Evolutionary conservation across 805 yeast genomes (phyloP).

Genomic region (Candida loeiensis): DNA sequence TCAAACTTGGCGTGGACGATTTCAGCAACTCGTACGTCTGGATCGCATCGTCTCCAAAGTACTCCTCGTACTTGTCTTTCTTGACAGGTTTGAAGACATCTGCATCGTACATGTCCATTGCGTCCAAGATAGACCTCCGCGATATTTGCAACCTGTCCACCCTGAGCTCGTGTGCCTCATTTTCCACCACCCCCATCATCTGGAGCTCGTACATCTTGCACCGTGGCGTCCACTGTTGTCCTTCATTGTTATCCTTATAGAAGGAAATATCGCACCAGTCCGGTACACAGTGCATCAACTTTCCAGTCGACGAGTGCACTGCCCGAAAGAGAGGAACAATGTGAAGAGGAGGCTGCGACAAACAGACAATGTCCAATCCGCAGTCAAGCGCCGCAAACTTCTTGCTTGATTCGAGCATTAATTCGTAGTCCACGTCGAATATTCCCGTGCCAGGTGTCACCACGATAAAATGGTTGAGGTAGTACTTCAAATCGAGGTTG

Average conservation of each 20-base stretch:
- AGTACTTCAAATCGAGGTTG: conserved; percentile 83
- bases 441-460: conserved; percentile 92
- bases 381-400: conserved; percentile 75
- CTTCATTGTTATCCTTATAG: conserved; percentile 60
- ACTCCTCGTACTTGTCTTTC: conserved; percentile 6
- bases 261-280: conserved; percentile 94
- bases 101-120: conserved; percentile 68
- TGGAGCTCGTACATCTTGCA: conserved; percentile 93
- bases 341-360: conserved; percentile 89
- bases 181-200: conserved; percentile 98
- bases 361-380: conserved; percentile 83
- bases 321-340: conserved; percentile 85
- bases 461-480: conserved; percentile 84
- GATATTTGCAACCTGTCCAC: conserved; percentile 53
- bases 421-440: conserved; percentile 83
- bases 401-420: conserved; percentile 70
- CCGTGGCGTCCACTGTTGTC: conserved; percentile 78
- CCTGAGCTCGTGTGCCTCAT: conserved; percentile 68
- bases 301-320: conserved; percentile 39
- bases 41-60: conserved; percentile 10
- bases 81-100: conserved; percentile 44
- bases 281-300: conserved; percentile 74
- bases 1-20: conserved; percentile 11
- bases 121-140: conserved; percentile 45
- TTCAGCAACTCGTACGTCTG: conserved; percentile 5